Percentiles rank a stretch among this genome's conserved stretches.
Conservation (phyloP, 805 yeast genomes). For the Lipomyces sp. region DNA sequence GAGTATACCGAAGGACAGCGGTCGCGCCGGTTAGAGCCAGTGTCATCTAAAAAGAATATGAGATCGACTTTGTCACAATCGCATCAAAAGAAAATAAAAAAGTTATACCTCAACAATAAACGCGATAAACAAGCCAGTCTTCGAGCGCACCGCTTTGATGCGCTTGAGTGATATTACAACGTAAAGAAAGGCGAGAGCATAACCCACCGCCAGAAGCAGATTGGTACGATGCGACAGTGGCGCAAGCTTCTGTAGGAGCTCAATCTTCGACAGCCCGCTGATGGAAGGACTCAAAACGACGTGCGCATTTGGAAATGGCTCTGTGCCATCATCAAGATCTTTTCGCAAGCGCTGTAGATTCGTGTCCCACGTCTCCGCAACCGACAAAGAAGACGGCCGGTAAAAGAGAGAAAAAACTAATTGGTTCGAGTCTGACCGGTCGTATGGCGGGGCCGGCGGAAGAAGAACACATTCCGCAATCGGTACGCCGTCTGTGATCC, state of each 20-base stretch:
- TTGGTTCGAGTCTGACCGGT: too few species aligned
- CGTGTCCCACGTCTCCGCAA: constrained; percentile 3
- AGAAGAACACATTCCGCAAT: too few species aligned
- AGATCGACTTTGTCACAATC: too few species aligned
- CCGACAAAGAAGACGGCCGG: not conserved
- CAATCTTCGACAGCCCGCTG: not conserved
- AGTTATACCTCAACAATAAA: constrained; percentile 40
- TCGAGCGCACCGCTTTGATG: constrained; percentile 45
- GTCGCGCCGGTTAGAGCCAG: constrained; percentile 19
- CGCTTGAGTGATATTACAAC: constrained; percentile 41
- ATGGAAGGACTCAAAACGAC: not conserved
- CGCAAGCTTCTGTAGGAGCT: constrained; percentile 25
- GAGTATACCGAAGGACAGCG: constrained; percentile 6
- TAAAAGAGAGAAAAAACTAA: constrained; percentile 3
- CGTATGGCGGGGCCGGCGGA: not conserved
- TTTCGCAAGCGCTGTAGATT: not conserved
- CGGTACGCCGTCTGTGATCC: too few species aligned
- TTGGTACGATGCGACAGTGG: constrained; percentile 31
- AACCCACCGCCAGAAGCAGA: constrained; percentile 33
- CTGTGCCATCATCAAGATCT: not conserved
- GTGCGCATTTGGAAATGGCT: not conserved
- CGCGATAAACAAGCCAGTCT: constrained; percentile 44
- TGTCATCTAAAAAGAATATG: constrained; percentile 5
- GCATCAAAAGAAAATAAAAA: not conserved
- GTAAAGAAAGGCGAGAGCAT: constrained; percentile 33